Evolutionary conservation across 352 stramenopile genomes (phyloP).

Genomic region (Globisporangium middletonii): DNA sequence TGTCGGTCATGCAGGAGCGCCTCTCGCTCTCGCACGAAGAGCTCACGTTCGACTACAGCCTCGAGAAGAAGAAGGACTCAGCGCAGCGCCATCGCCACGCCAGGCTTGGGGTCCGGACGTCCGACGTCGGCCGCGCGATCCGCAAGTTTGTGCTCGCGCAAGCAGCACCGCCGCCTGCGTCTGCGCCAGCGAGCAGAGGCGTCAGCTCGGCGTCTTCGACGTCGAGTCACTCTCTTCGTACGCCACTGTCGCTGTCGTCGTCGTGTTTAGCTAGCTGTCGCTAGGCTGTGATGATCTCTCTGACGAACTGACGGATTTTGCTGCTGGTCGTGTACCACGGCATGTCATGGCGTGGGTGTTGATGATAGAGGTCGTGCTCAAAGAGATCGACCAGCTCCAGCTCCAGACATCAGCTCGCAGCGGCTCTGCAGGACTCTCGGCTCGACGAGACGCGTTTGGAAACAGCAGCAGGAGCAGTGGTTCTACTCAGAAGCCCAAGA

Average conservation of each 20-base stretch:
- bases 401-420: constrained; percentile 10
- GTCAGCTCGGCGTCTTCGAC: no score
- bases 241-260: no score
- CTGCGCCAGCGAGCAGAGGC: not conserved
- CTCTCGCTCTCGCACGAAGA: constrained; percentile 36
- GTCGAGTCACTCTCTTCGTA: constrained; percentile 15
- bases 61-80: constrained; percentile 2
- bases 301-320: no score
- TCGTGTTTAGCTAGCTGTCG: no score
- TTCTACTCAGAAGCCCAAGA: not conserved
- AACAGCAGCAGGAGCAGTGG: not conserved
- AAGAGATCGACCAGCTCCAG: constrained; percentile 46
- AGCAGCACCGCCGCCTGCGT: constrained; percentile 7
- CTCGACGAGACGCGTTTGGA: not conserved
- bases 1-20: constrained; percentile 43
- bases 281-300: not conserved
- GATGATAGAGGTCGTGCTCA: constrained; percentile 32
- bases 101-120: constrained; percentile 12
- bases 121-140: constrained; percentile 33
- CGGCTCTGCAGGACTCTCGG: constrained; percentile 1
- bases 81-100: not conserved
- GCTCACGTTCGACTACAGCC: constrained; percentile 15
- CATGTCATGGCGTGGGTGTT: not conserved
- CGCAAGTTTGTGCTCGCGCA: constrained; percentile 41
- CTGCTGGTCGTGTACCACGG: no score